phyloP scores from a whole-genome alignment of 768 basidiomycete species.

The Candolleomyces eurysporus region DNA sequence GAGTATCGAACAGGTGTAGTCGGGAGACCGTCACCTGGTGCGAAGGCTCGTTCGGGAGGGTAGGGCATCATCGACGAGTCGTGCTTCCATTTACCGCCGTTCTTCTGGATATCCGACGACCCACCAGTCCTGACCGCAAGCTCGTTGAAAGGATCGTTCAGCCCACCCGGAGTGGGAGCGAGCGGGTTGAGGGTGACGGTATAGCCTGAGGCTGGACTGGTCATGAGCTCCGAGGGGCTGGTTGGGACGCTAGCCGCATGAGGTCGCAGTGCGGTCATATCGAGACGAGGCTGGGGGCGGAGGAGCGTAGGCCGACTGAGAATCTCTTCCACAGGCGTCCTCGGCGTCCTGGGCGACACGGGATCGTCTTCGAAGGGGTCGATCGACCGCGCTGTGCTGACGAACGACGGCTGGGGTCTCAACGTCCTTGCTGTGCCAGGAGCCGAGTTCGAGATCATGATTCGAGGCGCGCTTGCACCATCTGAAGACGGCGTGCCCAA shows the following conservation, averaged over 20 bases:
- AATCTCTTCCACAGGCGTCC: neutral
- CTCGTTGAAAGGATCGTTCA: conserved; percentile 2
- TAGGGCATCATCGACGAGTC: neutral
- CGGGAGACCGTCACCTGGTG: neutral
- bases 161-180: neutral
- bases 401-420: neutral
- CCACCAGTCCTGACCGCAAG: conserved; percentile 1
- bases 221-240: neutral
- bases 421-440: neutral
- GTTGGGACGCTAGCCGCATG: conserved; percentile 3
- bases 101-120: neutral
- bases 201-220: too few species aligned
- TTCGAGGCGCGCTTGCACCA: neutral
- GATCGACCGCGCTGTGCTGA: neutral
- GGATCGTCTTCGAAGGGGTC: neutral
- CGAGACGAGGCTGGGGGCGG: neutral
- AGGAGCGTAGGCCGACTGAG: neutral
- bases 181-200: too few species aligned
- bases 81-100: conserved; percentile 1
- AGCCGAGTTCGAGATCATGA: neutral
- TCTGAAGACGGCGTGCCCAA: neutral
- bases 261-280: neutral
- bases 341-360: neutral
- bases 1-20: neutral
- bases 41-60: neutral